Base-by-base conservation (phyloP, 148 eudicot genomes). In the Beta vulgaris region DNA sequence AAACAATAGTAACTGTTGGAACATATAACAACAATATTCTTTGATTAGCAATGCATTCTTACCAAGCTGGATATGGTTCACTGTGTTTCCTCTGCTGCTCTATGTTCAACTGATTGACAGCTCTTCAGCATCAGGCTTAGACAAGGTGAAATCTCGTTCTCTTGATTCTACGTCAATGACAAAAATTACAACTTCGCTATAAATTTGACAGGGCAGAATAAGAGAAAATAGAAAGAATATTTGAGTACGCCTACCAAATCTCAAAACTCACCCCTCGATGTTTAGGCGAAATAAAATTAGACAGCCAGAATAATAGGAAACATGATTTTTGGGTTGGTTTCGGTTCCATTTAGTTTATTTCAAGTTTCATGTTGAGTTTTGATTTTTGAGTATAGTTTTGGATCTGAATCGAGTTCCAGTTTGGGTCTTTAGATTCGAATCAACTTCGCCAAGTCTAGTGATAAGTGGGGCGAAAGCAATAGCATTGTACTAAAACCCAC, bases 91-190 rank as follows among this genome's bases (percentile, higher is more conserved):
- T 44, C 58, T 53, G 31, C 49, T n/a, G 28, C n/a, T 34, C 32
- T 55, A 18, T 7, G 9, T 48, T 64, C 42, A 16, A 1, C 68
- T 67, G 73, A 39, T 44, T 26, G 53, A 43, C 11, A 48, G 4
- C 26, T 64, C 60, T 57, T 73, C 60, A 43, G 58, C 51, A 73
- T 58, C 63, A 5, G 63, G 43, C 39, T 67, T 68, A 28, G 19
- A 3, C 11, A 73, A n/a, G 0, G 16, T 23, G 73, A 69, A 28
- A 68, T 21, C 69, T 73, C 82, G 23, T 46, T 28, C 21, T 31
- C 61, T 75, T 80, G 83, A 9, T 16, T 40, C 82, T 80, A 46
- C 28, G 25, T 25, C 57, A 61, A 58, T 32, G 13, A 49, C 15
- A 55, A 54, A 62, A 15, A 71, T 3, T 31, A 29, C 18, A 2